A percentile compares a stretch with the other conserved stretches of the same genome.
Conservation (phyloP, 805 yeast species). For the Candida quercuum region DNA sequence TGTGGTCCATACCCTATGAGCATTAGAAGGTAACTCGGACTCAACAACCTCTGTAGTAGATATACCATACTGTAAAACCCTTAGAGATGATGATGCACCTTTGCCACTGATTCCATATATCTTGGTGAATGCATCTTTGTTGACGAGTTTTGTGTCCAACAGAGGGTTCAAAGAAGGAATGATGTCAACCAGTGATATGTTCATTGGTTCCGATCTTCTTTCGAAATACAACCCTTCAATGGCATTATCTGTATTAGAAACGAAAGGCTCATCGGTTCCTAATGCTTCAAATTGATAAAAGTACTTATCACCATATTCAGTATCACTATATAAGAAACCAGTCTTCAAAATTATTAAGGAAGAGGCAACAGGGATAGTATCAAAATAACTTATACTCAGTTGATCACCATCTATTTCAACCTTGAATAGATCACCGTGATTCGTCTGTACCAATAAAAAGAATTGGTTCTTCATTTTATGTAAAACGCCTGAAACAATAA, state of each 20-base stretch:
- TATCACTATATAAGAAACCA: slow-evolving; percentile 70
- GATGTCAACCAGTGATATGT: slow-evolving; percentile 53
- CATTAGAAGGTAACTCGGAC: slow-evolving; percentile 66
- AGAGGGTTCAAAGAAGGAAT: slow-evolving; percentile 47
- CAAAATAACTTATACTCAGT: slow-evolving; percentile 64
- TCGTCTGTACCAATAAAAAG: slow-evolving; percentile 66
- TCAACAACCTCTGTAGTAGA: slow-evolving; percentile 59
- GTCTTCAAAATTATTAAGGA: slow-evolving; percentile 57
- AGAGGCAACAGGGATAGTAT: slow-evolving; percentile 58
- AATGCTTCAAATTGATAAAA: slow-evolving; percentile 77
- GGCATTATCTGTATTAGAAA: slow-evolving; percentile 26
- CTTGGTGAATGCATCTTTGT: slow-evolving; percentile 31
- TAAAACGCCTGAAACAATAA: slow-evolving; percentile 51
- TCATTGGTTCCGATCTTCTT: slow-evolving; percentile 37
- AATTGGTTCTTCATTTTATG: slow-evolving; percentile 60
- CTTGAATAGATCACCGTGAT: slow-evolving; percentile 73
- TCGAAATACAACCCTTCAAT: slow-evolving; percentile 24
- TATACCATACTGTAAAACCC: slow-evolving; percentile 50
- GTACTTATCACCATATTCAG: slow-evolving; percentile 55
- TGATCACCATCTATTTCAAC: slow-evolving; percentile 29
- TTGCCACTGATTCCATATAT: slow-evolving; percentile 39
- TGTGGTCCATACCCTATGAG: slow-evolving; percentile 63
- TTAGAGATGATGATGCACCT: slow-evolving; percentile 40
- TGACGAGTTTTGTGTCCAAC: slow-evolving; percentile 32
- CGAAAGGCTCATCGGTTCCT: slow-evolving; percentile 51